Base-by-base conservation (phyloP, 805 yeast species). In the Teunomyces pallodes region DNA sequence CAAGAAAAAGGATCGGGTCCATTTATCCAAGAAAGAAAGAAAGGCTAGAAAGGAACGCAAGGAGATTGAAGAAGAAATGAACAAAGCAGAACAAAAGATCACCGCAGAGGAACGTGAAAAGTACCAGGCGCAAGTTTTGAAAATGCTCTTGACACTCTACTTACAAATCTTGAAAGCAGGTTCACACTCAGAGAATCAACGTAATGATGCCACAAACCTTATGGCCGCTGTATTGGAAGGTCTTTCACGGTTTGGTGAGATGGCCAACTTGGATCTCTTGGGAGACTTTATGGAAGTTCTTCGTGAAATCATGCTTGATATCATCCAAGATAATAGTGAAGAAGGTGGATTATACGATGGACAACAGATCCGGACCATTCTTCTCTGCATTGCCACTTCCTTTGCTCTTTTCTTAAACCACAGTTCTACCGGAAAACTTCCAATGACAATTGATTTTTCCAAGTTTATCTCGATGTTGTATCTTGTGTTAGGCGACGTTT, bases 151-250 rank as follows among this genome's bases (percentile, higher is more conserved):
- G 51, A 76, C 85, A 0, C 67, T 89, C 16, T 94, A 94, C 62
- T 70, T 94, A 55, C 90, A 87, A 54, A 80, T 92, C 28, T 73
- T 94, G 53, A 86, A 80, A 62, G 69, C 67, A 8, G 74, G 75
- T 4, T 55, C 71, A 2, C 55, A 57, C 12, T 49, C 55, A 7
- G 60, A 55, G 2, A 47, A 54, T 7, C 77, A 77, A 13, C 76
- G 81, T 40, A 79, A 83, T 14, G 79, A 82, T 33, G 77, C 80
- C 14, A 55, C 54, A 27, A 48, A 50, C 10, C 71, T 94, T 46
- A 83, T 90, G 75, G 96, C 95, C 6, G 77, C 92, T 0, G 95
- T 92, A 0, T 73, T 94, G 46, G 98, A 94, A 69, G 98, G 98
- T 3, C 70, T 94, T 48, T 87, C 97, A 1, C 82, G 82, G 60